Conservation (phyloP, 2,329 filamentous ascomycete species). For the Neonectria neomacrospora region DNA sequence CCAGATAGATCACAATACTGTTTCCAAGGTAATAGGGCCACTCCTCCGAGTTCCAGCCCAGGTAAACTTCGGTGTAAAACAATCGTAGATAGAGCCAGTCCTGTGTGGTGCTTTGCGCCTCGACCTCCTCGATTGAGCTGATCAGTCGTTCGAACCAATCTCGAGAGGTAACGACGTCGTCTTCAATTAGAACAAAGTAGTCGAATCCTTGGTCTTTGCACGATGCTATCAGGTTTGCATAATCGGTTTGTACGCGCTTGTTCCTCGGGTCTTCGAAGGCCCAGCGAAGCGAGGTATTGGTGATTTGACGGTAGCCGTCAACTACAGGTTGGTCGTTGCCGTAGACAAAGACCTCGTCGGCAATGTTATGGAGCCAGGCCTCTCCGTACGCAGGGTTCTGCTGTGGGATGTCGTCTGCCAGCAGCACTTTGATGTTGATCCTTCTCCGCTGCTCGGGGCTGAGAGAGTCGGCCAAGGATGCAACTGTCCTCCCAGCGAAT, state of each 20-base stretch:
- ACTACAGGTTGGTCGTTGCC: constrained; percentile 5
- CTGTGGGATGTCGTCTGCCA: constrained; percentile 44
- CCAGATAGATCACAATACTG: constrained; percentile 37
- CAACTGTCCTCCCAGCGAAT: constrained; percentile 42
- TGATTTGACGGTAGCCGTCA: constrained; percentile 24
- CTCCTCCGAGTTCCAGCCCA: constrained; percentile 51
- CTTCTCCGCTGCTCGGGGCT: constrained; percentile 40
- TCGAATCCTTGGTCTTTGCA: constrained; percentile 39
- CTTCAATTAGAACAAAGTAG: constrained; percentile 49
- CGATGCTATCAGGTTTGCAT: constrained; percentile 40
- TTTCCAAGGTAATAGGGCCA: constrained; percentile 42
- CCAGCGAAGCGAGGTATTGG: constrained; percentile 26
- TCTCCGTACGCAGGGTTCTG: constrained; percentile 45
- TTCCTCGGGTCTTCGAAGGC: constrained; percentile 30
- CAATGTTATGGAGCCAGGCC: constrained; percentile 44
- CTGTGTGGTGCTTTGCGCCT: constrained; percentile 24
- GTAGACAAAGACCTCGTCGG: constrained; percentile 47
- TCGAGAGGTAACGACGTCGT: constrained; percentile 47
- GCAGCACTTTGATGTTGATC: constrained; percentile 44
- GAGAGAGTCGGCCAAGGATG: constrained; percentile 46
- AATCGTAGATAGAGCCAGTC: constrained; percentile 50
- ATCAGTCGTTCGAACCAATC: constrained; percentile 45
- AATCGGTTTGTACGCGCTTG: constrained; percentile 44
- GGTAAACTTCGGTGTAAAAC: constrained; percentile 50
- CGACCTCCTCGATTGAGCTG: constrained; percentile 36